Evolutionary conservation across 352 stramenopile genomes (phyloP).

Genomic region (Aphanomyces cochlioides): DNA sequence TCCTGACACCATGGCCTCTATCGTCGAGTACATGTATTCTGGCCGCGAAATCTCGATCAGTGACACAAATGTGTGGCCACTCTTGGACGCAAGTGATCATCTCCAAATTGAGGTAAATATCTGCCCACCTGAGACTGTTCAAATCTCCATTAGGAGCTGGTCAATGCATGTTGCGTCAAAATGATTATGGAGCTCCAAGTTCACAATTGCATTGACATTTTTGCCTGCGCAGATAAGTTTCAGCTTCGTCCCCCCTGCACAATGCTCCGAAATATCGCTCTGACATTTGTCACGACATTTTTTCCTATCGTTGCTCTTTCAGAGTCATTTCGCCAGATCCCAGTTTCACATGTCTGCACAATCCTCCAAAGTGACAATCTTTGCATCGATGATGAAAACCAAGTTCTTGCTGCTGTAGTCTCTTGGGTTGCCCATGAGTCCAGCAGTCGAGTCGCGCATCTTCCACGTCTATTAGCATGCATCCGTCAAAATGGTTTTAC

Average conservation of each 20-base stretch:
- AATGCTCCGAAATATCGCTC: slow-evolving; percentile 49
- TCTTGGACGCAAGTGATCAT: slow-evolving; percentile 63
- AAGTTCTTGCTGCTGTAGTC: slow-evolving; percentile 36
- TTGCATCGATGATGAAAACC: slow-evolving; percentile 33
- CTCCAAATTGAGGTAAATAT: slow-evolving; percentile 45
- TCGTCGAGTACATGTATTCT: slow-evolving; percentile 68
- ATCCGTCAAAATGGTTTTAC: neutral
- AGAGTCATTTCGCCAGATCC: slow-evolving; percentile 55
- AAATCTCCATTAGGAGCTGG: slow-evolving; percentile 30
- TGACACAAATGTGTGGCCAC: slow-evolving; percentile 56
- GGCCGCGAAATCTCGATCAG: slow-evolving; percentile 47
- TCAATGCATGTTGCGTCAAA: slow-evolving; percentile 69
- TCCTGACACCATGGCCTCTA: slow-evolving; percentile 41
- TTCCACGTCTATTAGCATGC: neutral
- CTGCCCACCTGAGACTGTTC: neutral
- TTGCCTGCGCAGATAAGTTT: slow-evolving; percentile 56
- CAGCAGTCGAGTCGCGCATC: neutral
- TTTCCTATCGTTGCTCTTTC: slow-evolving; percentile 53
- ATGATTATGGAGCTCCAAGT: slow-evolving; percentile 65
- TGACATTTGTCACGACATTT: slow-evolving; percentile 62
- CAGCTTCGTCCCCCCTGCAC: slow-evolving; percentile 48
- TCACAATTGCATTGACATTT: slow-evolving; percentile 71
- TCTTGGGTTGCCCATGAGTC: slow-evolving; percentile 53
- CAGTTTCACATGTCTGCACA: slow-evolving; percentile 41
- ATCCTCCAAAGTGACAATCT: slow-evolving; percentile 44